Conservation (phyloP, 2,329 filamentous ascomycete species). For the Plectosphaerella cucumerina region DNA sequence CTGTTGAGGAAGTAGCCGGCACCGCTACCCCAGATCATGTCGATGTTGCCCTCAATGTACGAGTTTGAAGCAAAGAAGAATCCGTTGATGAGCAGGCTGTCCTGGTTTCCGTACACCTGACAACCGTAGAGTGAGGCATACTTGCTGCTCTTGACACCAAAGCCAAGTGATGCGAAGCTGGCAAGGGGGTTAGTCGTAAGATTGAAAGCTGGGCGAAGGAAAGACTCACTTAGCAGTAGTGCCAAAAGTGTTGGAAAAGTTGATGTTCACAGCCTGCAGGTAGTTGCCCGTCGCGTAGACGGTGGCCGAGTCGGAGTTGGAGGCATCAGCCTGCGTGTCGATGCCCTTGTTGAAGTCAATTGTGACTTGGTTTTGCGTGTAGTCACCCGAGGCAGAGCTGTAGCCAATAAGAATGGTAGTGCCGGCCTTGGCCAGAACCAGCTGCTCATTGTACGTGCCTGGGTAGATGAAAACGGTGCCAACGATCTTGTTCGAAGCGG, state of each 20-base stretch:
- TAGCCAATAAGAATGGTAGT: constrained; percentile 34
- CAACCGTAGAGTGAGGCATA: constrained; percentile 27
- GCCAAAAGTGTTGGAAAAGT: constrained; percentile 32
- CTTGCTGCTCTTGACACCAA: constrained; percentile 33
- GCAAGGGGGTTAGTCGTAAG: background rate
- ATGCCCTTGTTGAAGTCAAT: constrained; percentile 21
- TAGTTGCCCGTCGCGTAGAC: constrained; percentile 34
- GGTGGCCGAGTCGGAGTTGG: constrained; percentile 31
- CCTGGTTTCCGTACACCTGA: constrained; percentile 29
- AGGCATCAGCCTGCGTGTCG: constrained; percentile 28
- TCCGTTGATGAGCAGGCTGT: constrained; percentile 29
- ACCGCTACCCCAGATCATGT: constrained; percentile 38
- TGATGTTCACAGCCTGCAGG: constrained; percentile 32
- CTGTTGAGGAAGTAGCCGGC: constrained; percentile 36
- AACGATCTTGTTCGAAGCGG: constrained; percentile 22
- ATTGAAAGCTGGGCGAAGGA: background rate
- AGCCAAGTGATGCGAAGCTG: constrained; percentile 30
- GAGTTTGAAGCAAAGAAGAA: constrained; percentile 33
- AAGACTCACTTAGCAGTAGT: constrained; percentile 21
- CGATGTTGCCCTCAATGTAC: constrained; percentile 33
- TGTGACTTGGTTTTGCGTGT: constrained; percentile 22
- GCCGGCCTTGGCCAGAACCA: constrained; percentile 30
- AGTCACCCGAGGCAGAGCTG: constrained; percentile 27
- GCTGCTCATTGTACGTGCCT: constrained; percentile 31
- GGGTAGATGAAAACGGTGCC: constrained; percentile 21